Percentiles rank a stretch among this genome's conserved stretches.
These are phyloP conservation scores for Isabelozyma gotoi DNA, from an alignment of 805 yeast species.

Conservation along the genomic window DNA sequence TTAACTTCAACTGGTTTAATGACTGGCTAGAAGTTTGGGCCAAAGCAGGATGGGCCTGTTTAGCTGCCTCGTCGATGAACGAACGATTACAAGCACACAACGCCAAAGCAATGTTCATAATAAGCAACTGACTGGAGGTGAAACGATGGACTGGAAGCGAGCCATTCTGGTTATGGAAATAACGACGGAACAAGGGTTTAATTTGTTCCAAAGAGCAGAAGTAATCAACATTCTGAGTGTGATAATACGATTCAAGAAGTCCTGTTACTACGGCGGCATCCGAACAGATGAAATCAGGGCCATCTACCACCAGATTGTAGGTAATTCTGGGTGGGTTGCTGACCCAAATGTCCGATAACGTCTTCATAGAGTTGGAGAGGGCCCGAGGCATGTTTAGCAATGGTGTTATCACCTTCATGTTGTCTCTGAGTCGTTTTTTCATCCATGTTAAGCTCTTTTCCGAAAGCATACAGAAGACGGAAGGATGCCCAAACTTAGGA, in stretches of 20 bases:
- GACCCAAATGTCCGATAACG: conserved; percentile 15
- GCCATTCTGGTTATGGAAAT: conserved; percentile 13
- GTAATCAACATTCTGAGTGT: conserved; percentile 12
- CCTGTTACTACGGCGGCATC: conserved; percentile 21
- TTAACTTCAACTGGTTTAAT: conserved; percentile 12
- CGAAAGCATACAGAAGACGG: conserved; percentile 29
- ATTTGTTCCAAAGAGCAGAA: conserved; percentile 12
- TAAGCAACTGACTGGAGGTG: conserved; percentile 26
- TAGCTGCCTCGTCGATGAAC: conserved; percentile 7
- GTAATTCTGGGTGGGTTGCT: conserved; percentile 7
- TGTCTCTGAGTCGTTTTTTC: conserved; percentile 16
- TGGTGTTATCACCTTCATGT: conserved; percentile 19
- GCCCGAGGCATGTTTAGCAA: conserved; percentile 23
- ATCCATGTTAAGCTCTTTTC: conserved; percentile 30
- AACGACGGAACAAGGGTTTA: conserved; percentile 20
- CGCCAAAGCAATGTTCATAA: conserved; percentile 29
- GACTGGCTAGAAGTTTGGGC: conserved; percentile 5
- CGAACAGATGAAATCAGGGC: conserved; percentile 6
- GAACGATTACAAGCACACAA: conserved; percentile 17
- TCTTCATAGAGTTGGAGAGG: conserved; percentile 14
- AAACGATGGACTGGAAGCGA: conserved; percentile 9
- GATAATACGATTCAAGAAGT: conserved; percentile 19
- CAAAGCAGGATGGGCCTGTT: conserved; percentile 11
- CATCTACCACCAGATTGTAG: conserved; percentile 7
- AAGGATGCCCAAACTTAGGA: conserved; percentile 13